Evolutionary conservation across 345 rosid species (phyloP).

Genomic region (Arabis alpina): DNA sequence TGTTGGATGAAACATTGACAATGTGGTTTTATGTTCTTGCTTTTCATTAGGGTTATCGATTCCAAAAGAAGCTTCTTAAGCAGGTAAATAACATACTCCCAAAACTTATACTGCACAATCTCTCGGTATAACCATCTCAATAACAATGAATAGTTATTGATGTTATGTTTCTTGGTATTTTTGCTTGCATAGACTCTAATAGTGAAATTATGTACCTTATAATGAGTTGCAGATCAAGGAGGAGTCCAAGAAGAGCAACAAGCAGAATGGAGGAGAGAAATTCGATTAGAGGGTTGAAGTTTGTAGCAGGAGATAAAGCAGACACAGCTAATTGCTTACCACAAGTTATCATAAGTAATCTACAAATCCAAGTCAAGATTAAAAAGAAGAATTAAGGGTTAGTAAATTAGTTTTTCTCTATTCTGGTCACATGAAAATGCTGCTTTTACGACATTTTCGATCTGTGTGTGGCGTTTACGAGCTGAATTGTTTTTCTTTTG

Average conservation of each 20-base stretch:
- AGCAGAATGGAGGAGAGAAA: conserved; percentile 21
- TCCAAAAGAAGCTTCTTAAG: conserved; percentile 73
- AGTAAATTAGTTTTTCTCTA: conserved; percentile 10
- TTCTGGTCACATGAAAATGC: conserved; percentile 14
- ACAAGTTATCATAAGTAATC: conserved; percentile 12
- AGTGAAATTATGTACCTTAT: conserved; percentile 5
- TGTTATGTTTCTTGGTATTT: conserved; percentile 10
- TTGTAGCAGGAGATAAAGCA: neutral
- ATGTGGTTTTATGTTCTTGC: conserved; percentile 18
- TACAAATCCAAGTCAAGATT: conserved; percentile 2
- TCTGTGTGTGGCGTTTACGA: neutral
- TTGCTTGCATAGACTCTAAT: conserved; percentile 3
- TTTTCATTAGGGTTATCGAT: conserved; percentile 76
- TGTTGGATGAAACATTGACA: conserved; percentile 20
- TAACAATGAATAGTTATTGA: neutral
- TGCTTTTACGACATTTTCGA: neutral
- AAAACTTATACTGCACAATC: conserved; percentile 3
- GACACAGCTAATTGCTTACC: neutral
- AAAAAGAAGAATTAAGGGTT: neutral
- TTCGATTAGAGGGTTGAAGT: conserved; percentile 23
- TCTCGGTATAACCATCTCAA: neutral
- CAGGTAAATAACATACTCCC: conserved; percentile 53
- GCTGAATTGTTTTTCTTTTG: neutral
- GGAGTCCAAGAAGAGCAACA: conserved; percentile 36
- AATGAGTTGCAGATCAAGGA: conserved; percentile 32